A percentile compares a stretch with the other conserved stretches of the same genome.
Conservation (phyloP, 768 basidiomycete species). For the Phlebiopsis gigantea region DNA sequence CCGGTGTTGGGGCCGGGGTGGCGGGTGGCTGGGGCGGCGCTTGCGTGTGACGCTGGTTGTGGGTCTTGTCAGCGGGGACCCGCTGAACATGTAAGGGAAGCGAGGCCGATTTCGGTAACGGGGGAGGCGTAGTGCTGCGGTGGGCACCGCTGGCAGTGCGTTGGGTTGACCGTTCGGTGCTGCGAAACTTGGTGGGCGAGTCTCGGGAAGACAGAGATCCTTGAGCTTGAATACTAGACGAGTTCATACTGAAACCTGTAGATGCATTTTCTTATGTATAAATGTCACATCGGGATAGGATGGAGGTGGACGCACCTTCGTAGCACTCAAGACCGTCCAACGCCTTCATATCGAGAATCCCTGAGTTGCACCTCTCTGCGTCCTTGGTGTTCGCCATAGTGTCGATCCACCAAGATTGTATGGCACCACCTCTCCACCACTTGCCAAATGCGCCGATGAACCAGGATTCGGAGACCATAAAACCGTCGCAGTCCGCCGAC, state of each 20-base stretch:
- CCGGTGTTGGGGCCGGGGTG: constrained; percentile 12
- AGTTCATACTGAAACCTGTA: constrained; percentile 17
- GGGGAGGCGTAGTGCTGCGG: constrained; percentile 75
- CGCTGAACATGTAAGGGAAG: constrained; percentile 69
- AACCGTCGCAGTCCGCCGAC: constrained; percentile 30
- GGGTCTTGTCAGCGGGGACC: constrained; percentile 16
- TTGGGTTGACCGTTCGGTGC: constrained; percentile 18
- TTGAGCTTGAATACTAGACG: constrained; percentile 8
- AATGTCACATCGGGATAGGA: constrained; percentile 19
- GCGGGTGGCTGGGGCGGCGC: constrained; percentile 15
- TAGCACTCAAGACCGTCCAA: constrained; percentile 65
- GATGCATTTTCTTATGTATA: not conserved
- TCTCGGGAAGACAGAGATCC: constrained; percentile 28
- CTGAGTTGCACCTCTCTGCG: constrained; percentile 71
- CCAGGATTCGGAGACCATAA: constrained; percentile 72
- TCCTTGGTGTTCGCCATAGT: constrained; percentile 58
- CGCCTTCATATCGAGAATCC: constrained; percentile 71
- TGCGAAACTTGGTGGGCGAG: constrained; percentile 45
- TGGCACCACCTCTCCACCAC: constrained; percentile 85
- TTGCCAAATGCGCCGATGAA: constrained; percentile 87
- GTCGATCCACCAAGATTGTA: constrained; percentile 78
- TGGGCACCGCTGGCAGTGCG: constrained; percentile 44
- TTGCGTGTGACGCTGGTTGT: constrained; percentile 12
- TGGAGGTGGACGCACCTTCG: constrained; percentile 46
- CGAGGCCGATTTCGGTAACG: constrained; percentile 76